A percentile compares a stretch with the other conserved stretches of the same genome.
phyloP scores from a whole-genome alignment of 2,329 filamentous ascomycete genomes.

The Ceratocystiopsis sp. region DNA sequence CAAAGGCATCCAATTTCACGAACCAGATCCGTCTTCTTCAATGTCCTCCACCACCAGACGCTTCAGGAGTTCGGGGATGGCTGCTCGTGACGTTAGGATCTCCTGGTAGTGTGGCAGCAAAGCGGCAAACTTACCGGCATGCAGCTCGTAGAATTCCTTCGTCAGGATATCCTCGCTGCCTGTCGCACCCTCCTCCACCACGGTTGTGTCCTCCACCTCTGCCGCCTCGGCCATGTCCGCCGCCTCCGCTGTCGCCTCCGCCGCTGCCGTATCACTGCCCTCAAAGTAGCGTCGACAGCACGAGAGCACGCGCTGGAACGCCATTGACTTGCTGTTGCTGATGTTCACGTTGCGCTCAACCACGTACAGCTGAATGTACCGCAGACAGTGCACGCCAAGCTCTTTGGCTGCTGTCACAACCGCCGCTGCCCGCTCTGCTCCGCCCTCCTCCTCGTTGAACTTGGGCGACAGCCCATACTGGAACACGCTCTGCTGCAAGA shows the following conservation, averaged over 20 bases:
- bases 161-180: constrained; percentile 7
- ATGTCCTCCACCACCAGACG: constrained; percentile 38
- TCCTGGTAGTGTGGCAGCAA: neutral
- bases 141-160: constrained; percentile 18
- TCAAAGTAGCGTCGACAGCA: constrained; percentile 25
- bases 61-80: constrained; percentile 30
- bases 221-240: no score
- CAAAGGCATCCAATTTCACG: constrained; percentile 2
- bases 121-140: constrained; percentile 18
- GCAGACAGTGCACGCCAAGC: constrained; percentile 28
- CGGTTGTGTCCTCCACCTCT: no score
- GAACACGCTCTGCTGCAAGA: constrained; percentile 29
- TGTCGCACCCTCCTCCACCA: no score
- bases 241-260: constrained; percentile 8
- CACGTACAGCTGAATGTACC: constrained; percentile 30
- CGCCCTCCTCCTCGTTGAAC: constrained; percentile 17
- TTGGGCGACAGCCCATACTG: constrained; percentile 14
- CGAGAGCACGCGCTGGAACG: constrained; percentile 25
- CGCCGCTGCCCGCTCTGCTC: constrained; percentile 14
- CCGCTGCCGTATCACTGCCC: constrained; percentile 7
- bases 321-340: constrained; percentile 22
- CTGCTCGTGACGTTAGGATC: constrained; percentile 16
- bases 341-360: constrained; percentile 21
- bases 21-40: constrained; percentile 43
- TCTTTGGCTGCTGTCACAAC: constrained; percentile 19